Percentiles rank a stretch among this genome's conserved stretches.
These are phyloP conservation scores for Corrigiola litoralis DNA, from an alignment of 179 eudicot genomes.

Conservation along the genomic window DNA sequence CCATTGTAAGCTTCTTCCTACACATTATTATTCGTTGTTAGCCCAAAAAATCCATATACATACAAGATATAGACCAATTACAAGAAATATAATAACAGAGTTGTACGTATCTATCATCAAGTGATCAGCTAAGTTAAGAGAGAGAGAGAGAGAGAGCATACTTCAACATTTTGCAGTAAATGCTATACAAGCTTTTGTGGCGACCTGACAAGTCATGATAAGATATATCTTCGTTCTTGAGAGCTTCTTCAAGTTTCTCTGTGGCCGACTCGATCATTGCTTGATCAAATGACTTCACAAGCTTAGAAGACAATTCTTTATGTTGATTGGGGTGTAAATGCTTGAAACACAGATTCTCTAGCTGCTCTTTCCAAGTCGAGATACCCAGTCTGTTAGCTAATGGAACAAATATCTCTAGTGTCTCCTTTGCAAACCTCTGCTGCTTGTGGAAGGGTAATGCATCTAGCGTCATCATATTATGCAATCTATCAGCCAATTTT, in stretches of 20 bases:
- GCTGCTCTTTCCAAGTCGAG: slow-evolving; percentile 85
- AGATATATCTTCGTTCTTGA: slow-evolving; percentile 53
- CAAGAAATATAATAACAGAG: too few relatives aligned
- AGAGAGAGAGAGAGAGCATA: slow-evolving; percentile 35
- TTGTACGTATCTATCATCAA: neutral
- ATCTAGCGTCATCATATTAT: slow-evolving; percentile 85
- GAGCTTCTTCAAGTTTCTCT: slow-evolving; percentile 64
- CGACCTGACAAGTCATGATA: slow-evolving; percentile 66
- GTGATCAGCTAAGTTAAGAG: neutral
- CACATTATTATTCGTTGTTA: slow-evolving; percentile 16
- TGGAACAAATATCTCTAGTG: slow-evolving; percentile 86
- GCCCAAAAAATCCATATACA: neutral
- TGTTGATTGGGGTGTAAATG: slow-evolving; percentile 66
- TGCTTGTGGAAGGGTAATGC: slow-evolving; percentile 73
- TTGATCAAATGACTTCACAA: slow-evolving; percentile 62
- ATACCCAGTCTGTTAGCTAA: slow-evolving; percentile 90
- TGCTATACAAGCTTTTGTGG: slow-evolving; percentile 92
- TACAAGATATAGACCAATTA: too few relatives aligned
- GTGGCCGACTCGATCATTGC: slow-evolving; percentile 56
- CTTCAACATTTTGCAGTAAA: slow-evolving; percentile 84
- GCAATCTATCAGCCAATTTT: slow-evolving; percentile 90
- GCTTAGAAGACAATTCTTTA: slow-evolving; percentile 60
- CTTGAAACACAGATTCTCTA: slow-evolving; percentile 78
- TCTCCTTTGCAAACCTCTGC: slow-evolving; percentile 87
- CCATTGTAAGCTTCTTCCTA: slow-evolving; percentile 80